A percentile compares a stretch with the other conserved stretches of the same genome.
Conservation (phyloP, 495 filamentous ascomycete genomes). For the Pseudevernia furfuracea region DNA sequence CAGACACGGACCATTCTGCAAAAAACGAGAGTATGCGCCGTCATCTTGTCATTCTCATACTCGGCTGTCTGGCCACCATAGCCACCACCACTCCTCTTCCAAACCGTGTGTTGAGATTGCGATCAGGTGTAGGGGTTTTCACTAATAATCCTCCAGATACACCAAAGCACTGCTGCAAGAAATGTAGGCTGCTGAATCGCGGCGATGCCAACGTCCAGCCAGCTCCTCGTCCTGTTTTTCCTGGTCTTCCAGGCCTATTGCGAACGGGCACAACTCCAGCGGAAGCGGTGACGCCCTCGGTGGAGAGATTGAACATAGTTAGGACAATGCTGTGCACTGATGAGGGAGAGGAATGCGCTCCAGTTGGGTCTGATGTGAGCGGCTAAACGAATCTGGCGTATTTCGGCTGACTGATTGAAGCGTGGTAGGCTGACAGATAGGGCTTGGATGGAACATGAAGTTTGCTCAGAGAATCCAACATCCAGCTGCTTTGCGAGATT, state of each 20-base stretch:
- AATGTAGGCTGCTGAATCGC: not conserved
- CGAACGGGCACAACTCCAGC: not conserved
- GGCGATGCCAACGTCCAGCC: not conserved
- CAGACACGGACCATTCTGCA: not conserved
- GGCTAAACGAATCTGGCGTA: not conserved
- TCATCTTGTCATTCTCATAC: not conserved
- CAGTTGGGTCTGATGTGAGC: not conserved
- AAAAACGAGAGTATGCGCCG: not conserved
- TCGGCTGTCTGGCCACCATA: not conserved
- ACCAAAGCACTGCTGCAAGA: not conserved
- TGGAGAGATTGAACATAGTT: not conserved
- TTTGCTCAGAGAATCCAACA: not conserved
- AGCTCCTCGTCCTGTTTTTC: not conserved
- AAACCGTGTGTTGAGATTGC: not conserved
- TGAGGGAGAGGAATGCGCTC: not conserved
- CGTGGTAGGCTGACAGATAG: not conserved
- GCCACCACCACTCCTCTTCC: not conserved
- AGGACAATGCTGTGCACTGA: not conserved
- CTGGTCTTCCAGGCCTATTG: not conserved
- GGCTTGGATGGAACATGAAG: not conserved
- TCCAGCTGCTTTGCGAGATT: constrained; percentile 1
- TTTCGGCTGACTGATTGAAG: not conserved
- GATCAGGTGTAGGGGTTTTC: not conserved
- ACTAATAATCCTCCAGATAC: not conserved
- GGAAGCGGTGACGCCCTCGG: not conserved